Percentiles rank a stretch among this genome's conserved stretches.
These are phyloP conservation scores for Camellia oleifera DNA, from an alignment of 179 eudicot species.

Conservation along the genomic window DNA sequence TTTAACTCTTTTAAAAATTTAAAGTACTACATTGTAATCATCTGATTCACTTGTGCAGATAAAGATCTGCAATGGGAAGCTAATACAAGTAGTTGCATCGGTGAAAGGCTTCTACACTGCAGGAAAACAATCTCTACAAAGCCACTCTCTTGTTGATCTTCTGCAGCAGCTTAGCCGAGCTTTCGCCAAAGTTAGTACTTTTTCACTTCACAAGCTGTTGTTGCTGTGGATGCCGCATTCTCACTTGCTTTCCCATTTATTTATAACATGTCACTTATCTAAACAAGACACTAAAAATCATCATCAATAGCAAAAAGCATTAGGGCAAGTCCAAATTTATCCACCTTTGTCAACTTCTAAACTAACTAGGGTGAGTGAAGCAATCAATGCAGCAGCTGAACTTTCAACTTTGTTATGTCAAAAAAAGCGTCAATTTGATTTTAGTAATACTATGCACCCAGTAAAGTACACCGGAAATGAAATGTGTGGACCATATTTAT, in stretches of 20 bases:
- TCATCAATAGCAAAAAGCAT: neutral
- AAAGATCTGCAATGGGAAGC: slow-evolving; percentile 96
- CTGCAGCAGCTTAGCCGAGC: slow-evolving; percentile 99
- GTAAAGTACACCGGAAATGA: too few relatives aligned
- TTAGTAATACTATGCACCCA: too few relatives aligned
- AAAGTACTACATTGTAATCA: neutral
- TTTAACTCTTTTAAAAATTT: too few relatives aligned
- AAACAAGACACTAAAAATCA: neutral
- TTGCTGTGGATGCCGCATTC: neutral
- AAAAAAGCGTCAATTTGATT: neutral
- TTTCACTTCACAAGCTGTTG: neutral
- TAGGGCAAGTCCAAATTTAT: neutral
- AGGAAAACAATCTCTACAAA: slow-evolving; percentile 74
- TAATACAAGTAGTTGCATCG: slow-evolving; percentile 77
- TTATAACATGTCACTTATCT: neutral
- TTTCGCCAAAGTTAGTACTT: slow-evolving; percentile 69
- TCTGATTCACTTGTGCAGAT: slow-evolving; percentile 55
- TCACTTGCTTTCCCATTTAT: slow-evolving; percentile 3
- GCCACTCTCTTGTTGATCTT: slow-evolving; percentile 92
- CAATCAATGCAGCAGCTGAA: neutral
- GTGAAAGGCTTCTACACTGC: slow-evolving; percentile 78
- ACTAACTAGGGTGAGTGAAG: slow-evolving; percentile 1
- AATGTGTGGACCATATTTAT: too few relatives aligned
- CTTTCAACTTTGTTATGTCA: neutral
- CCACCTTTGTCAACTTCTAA: neutral